A percentile compares a stretch with the other conserved stretches of the same genome.
Evolutionary conservation across 2,329 filamentous ascomycete species (phyloP).

Genomic region (Trichoderma citrinoviride): DNA sequence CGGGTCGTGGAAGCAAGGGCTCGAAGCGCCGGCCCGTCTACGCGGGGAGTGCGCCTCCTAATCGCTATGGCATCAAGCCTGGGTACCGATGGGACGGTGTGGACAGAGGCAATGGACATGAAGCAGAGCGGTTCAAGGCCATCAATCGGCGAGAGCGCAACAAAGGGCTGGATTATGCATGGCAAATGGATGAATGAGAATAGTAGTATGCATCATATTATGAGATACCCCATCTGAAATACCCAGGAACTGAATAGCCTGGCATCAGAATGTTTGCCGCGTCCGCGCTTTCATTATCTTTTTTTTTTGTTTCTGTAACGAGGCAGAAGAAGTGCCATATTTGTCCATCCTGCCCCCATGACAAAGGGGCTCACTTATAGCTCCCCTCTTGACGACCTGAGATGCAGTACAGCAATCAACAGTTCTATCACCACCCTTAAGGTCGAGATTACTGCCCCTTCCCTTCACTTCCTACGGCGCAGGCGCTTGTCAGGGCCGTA

Average conservation of each 20-base stretch:
- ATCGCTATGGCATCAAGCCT: conserved; percentile 88
- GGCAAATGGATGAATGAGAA: conserved; percentile 90
- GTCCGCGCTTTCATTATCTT: not conserved
- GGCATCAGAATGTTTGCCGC: not conserved
- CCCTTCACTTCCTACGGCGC: conserved; percentile 39
- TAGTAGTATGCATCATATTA: conserved; percentile 5
- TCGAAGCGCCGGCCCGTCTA: conserved; percentile 64
- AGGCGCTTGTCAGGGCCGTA: conserved; percentile 56
- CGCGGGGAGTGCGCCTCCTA: conserved; percentile 76
- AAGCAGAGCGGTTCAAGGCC: conserved; percentile 87
- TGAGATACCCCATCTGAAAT: conserved; percentile 12
- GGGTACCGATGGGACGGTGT: conserved; percentile 97
- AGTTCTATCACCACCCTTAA: not conserved
- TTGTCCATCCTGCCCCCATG: not conserved
- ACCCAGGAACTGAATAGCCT: not conserved
- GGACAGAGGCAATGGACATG: conserved; percentile 89
- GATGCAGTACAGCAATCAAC: not conserved
- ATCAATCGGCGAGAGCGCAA: conserved; percentile 74
- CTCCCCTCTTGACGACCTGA: not conserved
- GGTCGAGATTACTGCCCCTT: not conserved
- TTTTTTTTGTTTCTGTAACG: not conserved
- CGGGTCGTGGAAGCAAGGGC: conserved; percentile 33
- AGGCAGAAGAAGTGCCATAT: not conserved
- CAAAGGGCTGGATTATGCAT: conserved; percentile 81
- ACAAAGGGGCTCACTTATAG: not conserved